These are phyloP conservation scores for Candida sp. DNA, from an alignment of 1,139 yeast genomes.

Conservation along the genomic window DNA sequence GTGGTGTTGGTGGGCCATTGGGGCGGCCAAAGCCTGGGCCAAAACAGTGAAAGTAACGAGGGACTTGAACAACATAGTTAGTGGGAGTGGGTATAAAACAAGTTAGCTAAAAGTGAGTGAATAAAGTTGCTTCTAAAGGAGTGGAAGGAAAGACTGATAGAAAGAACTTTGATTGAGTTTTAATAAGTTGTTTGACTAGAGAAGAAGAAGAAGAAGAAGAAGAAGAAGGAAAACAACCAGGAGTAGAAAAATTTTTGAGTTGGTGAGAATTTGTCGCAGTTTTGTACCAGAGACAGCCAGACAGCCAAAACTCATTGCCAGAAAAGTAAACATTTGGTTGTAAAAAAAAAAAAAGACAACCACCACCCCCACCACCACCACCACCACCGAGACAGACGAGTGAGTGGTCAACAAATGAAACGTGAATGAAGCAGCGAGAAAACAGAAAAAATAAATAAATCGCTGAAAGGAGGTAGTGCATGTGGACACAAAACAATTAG, in stretches of 20 bases:
- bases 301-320: no score
- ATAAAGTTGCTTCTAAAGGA: conserved; percentile 10
- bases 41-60: conserved; percentile 40
- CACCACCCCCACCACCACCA: no score
- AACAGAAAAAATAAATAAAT: neutral
- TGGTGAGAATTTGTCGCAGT: conserved; percentile 1
- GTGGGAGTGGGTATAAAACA: neutral
- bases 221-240: neutral
- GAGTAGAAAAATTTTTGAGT: neutral
- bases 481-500: neutral
- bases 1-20: conserved; percentile 39
- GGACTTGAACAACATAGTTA: conserved; percentile 53
- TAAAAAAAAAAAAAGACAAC: neutral
- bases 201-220: conserved; percentile 5
- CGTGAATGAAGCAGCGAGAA: neutral
- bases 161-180: conserved; percentile 7
- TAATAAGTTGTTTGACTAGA: conserved; percentile 2
- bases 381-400: no score
- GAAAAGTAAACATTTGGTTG: neutral
- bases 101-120: conserved; percentile 5
- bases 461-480: neutral
- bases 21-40: conserved; percentile 27
- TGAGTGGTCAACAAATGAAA: neutral
- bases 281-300: neutral
- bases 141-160: conserved; percentile 14